Evolutionary conservation across 2,329 filamentous ascomycete genomes (phyloP).

Genomic region (Amylocarpus encephaloides): DNA sequence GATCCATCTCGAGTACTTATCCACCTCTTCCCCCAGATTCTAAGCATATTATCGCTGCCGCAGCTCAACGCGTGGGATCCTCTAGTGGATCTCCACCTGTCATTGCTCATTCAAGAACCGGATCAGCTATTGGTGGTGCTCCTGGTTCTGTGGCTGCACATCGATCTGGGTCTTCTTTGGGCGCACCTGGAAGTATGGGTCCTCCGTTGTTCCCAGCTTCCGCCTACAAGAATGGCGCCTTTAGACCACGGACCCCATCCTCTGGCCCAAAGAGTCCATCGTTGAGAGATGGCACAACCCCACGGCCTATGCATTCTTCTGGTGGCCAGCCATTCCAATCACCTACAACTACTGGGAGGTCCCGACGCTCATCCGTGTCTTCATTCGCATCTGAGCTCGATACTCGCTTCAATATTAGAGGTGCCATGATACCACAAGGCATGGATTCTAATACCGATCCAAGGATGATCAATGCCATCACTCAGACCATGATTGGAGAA

Average conservation of each 20-base stretch:
- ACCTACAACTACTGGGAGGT: constrained; percentile 38
- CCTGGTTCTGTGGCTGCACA: constrained; percentile 44
- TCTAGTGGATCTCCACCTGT: constrained; percentile 2
- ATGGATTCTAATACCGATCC: constrained; percentile 76
- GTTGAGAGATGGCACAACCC: constrained; percentile 51
- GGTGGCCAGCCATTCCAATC: constrained; percentile 46
- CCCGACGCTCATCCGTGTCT: constrained; percentile 79
- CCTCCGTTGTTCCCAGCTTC: constrained; percentile 81
- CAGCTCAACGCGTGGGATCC: constrained; percentile 30
- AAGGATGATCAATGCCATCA: constrained; percentile 98
- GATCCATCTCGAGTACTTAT: constrained; percentile 40
- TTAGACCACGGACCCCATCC: constrained; percentile 56
- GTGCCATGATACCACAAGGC: constrained; percentile 47
- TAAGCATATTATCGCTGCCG: constrained; percentile 71
- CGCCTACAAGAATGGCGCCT: constrained; percentile 42
- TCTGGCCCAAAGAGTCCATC: constrained; percentile 40
- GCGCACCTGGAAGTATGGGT: constrained; percentile 57
- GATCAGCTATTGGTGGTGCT: neutral
- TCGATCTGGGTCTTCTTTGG: constrained; percentile 44
- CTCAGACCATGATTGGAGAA: constrained; percentile 98
- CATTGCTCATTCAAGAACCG: constrained; percentile 41
- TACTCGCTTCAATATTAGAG: constrained; percentile 75
- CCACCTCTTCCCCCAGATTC: constrained; percentile 80
- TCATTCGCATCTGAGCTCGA: constrained; percentile 95
- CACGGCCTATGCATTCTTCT: constrained; percentile 41